Base-by-base conservation (phyloP, 805 yeast genomes). In the Metschnikowia lachancei region DNA sequence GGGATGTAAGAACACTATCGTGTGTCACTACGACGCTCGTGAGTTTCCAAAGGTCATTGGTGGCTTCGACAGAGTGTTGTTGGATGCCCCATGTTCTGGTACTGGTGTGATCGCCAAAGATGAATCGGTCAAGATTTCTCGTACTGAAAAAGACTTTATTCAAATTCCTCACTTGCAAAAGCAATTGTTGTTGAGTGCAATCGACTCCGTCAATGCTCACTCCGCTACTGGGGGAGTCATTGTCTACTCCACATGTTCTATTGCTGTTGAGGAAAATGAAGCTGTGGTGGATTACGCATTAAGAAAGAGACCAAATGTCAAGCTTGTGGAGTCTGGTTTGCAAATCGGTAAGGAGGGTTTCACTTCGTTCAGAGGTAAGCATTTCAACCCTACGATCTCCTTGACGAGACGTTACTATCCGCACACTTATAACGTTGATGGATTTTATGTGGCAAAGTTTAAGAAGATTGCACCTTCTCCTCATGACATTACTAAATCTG, bases 51-150 rank as follows among this genome's bases (percentile, higher is more conserved):
- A 89, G 66, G 97, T 94, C 31, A 89, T 94, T 64, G 99, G 99
- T 57, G 99, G 99, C 0, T 94, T 94, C 59, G 98, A 94, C 66
- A 82, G 99, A 69, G 83, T 94, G 33, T 72, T 94, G 54, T 75
- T 94, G 57, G 99, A 94, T 76, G 99, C 99, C 29, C 99, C 99
- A 55, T 94, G 99, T 72, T 90, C 99, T 6, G 99, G 99, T 74
- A 92, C 99, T 2, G 99, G 99, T 71, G 99, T 94, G 57, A 94
- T 94, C 63, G 94, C 96, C 50, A 94, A 94, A 72, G 99, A 94
- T 72, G 95, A 89, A 63, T 83, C 88, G 44, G 98, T 94, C 52
- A 94, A 94, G 69, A 84, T 87, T 12, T 84, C 86, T 53, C 85
- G 98, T 75, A 90, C 96, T 17, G 97, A 90, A 64, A 90, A 90